phyloP scores from a whole-genome alignment of 2,329 filamentous ascomycete genomes.

The Colletotrichum eremochloae region DNA sequence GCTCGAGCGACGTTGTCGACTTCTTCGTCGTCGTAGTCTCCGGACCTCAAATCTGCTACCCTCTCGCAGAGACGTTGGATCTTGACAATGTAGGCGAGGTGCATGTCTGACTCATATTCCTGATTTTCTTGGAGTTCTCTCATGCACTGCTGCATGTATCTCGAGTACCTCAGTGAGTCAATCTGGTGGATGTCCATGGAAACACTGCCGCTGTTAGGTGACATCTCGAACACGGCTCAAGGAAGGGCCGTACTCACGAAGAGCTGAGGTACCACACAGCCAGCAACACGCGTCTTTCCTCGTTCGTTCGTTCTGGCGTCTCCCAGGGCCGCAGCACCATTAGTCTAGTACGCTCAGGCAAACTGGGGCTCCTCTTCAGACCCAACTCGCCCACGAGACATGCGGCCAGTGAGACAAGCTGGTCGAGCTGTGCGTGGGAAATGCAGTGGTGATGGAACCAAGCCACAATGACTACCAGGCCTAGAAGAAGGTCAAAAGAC shows the following conservation, averaged over 20 bases:
- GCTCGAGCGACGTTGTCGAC: conserved; percentile 55
- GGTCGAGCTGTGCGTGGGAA: conserved; percentile 65
- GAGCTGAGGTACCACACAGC: conserved; percentile 69
- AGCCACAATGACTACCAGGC: conserved; percentile 62
- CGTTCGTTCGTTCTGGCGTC: conserved; percentile 58
- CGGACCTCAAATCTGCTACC: conserved; percentile 58
- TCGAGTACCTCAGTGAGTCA: conserved; percentile 64
- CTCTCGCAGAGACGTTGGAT: conserved; percentile 65
- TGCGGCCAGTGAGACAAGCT: conserved; percentile 62
- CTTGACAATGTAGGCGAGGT: conserved; percentile 61
- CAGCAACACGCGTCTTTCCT: conserved; percentile 65
- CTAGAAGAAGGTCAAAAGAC: conserved; percentile 64
- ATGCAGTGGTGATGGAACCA: conserved; percentile 70
- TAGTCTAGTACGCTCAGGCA: conserved; percentile 58
- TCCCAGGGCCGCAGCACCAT: conserved; percentile 57
- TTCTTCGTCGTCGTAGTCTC: conserved; percentile 52
- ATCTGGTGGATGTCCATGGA: conserved; percentile 59
- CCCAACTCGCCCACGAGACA: conserved; percentile 63
- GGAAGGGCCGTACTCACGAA: conserved; percentile 54
- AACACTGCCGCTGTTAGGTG: conserved; percentile 50
- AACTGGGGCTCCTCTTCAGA: conserved; percentile 56
- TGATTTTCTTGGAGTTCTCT: conserved; percentile 56
- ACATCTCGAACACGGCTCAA: accelerated
- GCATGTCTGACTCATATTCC: conserved; percentile 62
- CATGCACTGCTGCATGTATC: conserved; percentile 66